Percentiles rank a stretch among this genome's conserved stretches.
Evolutionary conservation across 768 basidiomycete species (phyloP).

Genomic region (Mrakia frigida): DNA sequence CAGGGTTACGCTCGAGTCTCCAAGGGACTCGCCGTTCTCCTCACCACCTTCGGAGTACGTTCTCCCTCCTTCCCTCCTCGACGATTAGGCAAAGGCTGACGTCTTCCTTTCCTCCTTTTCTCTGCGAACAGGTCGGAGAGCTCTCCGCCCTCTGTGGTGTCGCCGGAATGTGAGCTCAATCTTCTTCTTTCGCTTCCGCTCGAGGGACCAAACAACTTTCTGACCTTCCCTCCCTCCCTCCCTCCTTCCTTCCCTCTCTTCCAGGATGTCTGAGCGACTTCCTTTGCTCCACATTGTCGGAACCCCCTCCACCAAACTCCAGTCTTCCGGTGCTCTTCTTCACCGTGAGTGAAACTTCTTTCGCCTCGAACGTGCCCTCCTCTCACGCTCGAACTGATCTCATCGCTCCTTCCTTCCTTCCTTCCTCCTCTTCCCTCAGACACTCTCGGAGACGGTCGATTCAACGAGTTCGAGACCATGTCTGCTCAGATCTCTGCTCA

Average conservation of each 20-base stretch:
- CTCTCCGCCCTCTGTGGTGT: conserved; percentile 66
- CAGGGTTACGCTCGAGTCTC: conserved; percentile 77
- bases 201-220: too few relatives aligned
- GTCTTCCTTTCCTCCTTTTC: neutral
- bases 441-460: conserved; percentile 42
- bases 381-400: neutral
- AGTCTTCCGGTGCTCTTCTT: conserved; percentile 62
- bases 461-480: conserved; percentile 71
- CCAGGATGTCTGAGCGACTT: conserved; percentile 70
- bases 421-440: conserved; percentile 3
- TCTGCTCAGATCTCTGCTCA: conserved; percentile 67
- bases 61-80: neutral
- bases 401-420: neutral
- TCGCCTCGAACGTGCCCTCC: neutral
- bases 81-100: neutral
- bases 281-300: conserved; percentile 86
- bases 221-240: neutral
- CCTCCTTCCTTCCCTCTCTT: neutral
- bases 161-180: conserved; percentile 1
- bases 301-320: conserved; percentile 66
- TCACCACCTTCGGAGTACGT: conserved; percentile 71
- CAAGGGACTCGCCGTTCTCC: conserved; percentile 57
- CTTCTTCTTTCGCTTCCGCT: neutral
- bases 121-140: conserved; percentile 58
- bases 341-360: conserved; percentile 50